phyloP scores from a whole-genome alignment of 108 stramenopile species.

The Hondaea fermentalgiana region DNA sequence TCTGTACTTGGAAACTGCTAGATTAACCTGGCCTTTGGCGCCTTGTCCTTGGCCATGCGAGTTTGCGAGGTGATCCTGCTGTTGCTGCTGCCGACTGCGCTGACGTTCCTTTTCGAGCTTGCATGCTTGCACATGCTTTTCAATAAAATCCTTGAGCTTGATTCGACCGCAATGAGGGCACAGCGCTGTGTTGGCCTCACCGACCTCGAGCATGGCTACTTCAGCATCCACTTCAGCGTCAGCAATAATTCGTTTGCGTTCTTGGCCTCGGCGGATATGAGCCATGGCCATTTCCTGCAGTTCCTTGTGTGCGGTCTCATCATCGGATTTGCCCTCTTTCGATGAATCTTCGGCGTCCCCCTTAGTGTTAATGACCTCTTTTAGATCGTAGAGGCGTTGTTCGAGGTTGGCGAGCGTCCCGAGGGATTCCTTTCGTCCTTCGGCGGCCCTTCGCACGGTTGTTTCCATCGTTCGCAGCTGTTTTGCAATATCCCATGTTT shows the following conservation, averaged over 20 bases:
- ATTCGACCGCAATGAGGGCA: neutral
- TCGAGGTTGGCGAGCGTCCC: neutral
- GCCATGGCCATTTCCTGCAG: constrained; percentile 8
- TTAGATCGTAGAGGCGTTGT: neutral
- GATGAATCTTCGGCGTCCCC: neutral
- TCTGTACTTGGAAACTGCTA: neutral
- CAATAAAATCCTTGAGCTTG: neutral
- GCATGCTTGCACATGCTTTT: neutral
- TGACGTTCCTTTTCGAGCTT: neutral
- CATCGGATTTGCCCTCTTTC: neutral
- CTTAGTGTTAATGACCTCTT: neutral
- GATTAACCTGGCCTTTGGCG: neutral
- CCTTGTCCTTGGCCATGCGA: neutral
- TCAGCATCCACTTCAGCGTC: neutral
- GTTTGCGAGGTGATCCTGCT: neutral
- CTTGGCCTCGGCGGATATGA: neutral
- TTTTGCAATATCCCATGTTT: neutral
- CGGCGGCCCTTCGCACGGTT: neutral
- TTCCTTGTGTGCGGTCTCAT: neutral
- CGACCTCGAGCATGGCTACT: neutral
- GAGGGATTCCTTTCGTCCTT: neutral
- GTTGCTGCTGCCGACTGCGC: no score
- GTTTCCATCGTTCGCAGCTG: neutral
- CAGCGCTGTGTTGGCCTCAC: neutral
- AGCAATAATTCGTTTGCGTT: neutral